Evolutionary conservation across 2,329 filamentous ascomycete species (phyloP).

Genomic region (Xylaria sp.): DNA sequence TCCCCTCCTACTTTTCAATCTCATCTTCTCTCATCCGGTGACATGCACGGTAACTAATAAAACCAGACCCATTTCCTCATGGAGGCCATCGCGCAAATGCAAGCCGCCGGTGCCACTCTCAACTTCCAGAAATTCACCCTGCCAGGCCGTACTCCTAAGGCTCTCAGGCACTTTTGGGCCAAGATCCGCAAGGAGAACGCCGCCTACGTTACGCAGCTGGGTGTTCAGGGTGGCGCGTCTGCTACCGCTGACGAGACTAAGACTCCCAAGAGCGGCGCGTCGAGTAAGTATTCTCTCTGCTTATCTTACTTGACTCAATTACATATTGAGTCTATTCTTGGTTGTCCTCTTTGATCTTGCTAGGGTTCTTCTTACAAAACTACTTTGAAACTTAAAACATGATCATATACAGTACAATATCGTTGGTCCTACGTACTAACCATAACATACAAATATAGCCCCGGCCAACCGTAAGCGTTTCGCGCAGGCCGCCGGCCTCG

Average conservation of each 20-base stretch:
- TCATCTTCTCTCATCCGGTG: background rate
- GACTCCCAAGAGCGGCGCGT: background rate
- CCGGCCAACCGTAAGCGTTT: slow-evolving; percentile 21
- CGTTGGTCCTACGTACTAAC: slow-evolving; percentile 14
- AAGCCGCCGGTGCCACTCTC: background rate
- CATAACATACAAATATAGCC: background rate
- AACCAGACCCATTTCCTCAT: slow-evolving; percentile 11
- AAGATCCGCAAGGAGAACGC: slow-evolving; percentile 18
- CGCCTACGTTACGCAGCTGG: background rate
- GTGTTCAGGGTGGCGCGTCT: background rate
- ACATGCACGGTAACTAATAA: background rate
- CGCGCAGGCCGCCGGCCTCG: background rate
- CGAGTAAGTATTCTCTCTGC: slow-evolving; percentile 15
- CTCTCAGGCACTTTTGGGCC: slow-evolving; percentile 6
- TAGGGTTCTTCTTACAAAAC: background rate
- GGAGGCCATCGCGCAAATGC: slow-evolving; percentile 15
- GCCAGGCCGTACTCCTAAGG: slow-evolving; percentile 21
- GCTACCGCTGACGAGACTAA: background rate
- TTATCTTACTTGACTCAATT: background rate
- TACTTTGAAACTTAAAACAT: background rate
- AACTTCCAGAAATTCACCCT: background rate
- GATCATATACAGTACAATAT: background rate
- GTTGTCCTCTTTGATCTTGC: background rate
- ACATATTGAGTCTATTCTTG: background rate
- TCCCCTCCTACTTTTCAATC: background rate